Conservation (phyloP, 2,329 filamentous ascomycete genomes). For the Microascus cirrosus region DNA sequence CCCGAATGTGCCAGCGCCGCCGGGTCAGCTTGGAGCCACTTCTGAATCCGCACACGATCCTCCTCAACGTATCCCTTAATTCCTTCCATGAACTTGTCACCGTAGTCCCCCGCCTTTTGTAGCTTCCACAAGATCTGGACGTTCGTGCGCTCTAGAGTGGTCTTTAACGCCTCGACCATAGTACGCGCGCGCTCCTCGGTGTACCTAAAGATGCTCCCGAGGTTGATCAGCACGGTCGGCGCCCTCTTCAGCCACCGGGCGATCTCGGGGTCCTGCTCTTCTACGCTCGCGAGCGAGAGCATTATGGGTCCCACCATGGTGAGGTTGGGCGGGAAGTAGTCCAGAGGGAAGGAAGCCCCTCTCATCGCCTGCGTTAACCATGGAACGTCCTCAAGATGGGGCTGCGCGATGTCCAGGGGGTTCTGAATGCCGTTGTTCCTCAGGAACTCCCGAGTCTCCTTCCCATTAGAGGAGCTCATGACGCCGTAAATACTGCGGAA, state of each 20-base stretch:
- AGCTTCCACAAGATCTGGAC: constrained; percentile 23
- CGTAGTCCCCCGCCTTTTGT: constrained; percentile 7
- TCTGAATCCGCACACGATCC: constrained; percentile 12
- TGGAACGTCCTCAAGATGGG: constrained; percentile 12
- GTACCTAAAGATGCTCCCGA: constrained; percentile 27
- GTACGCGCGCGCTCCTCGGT: constrained; percentile 10
- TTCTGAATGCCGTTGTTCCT: constrained; percentile 12
- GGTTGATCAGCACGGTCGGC: constrained; percentile 34
- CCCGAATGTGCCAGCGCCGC: constrained; percentile 21
- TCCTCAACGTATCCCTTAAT: constrained; percentile 10
- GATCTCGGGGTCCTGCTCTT: constrained; percentile 28
- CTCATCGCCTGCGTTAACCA: constrained; percentile 14
- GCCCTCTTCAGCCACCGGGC: constrained; percentile 25
- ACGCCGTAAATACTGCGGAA: constrained; percentile 11
- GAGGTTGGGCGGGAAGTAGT: constrained; percentile 21
- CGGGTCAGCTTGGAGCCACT: constrained; percentile 20
- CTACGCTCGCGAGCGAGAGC: constrained; percentile 20
- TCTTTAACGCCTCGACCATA: constrained; percentile 15
- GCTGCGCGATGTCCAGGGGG: constrained; percentile 6
- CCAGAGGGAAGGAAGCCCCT: constrained; percentile 18
- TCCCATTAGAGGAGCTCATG: constrained; percentile 6
- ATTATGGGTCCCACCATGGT: constrained; percentile 31
- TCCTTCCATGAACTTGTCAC: constrained; percentile 7
- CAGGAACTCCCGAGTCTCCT: constrained; percentile 19
- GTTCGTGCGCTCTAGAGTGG: constrained; percentile 10